These are phyloP conservation scores for Auriculariales sp. DNA, from an alignment of 768 basidiomycete species.

Conservation along the genomic window DNA sequence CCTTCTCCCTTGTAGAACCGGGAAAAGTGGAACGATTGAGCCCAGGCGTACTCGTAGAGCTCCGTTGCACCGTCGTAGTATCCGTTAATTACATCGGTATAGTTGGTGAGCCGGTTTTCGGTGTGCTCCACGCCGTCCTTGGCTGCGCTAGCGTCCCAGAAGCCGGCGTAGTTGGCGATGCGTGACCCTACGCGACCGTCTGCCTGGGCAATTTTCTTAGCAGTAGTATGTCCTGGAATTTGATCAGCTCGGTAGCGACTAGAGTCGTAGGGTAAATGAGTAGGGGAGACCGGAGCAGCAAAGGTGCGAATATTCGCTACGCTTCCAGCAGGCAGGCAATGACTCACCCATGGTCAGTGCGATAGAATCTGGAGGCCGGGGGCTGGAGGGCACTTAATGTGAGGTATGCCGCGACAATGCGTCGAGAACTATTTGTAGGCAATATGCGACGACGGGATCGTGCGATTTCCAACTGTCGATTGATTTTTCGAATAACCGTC, in stretches of 20 bases:
- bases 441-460: too few relatives aligned
- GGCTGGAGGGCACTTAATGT: too few relatives aligned
- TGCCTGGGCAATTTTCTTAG: too few relatives aligned
- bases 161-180: conserved; percentile 74
- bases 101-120: conserved; percentile 61
- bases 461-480: too few relatives aligned
- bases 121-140: conserved; percentile 54
- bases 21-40: not conserved
- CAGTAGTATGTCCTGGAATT: not conserved
- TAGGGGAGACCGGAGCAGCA: conserved; percentile 22
- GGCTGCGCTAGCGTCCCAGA: conserved; percentile 75
- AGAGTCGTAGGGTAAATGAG: too few relatives aligned
- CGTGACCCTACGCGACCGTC: conserved; percentile 55
- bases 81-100: conserved; percentile 91
- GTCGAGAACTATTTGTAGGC: too few relatives aligned
- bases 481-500: too few relatives aligned
- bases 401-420: too few relatives aligned
- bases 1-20: not conserved
- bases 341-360: conserved; percentile 1
- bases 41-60: not conserved
- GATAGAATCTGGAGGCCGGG: too few relatives aligned
- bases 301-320: conserved; percentile 63
- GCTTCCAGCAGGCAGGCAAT: conserved; percentile 5
- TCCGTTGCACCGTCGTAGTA: conserved; percentile 96
- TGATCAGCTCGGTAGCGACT: not conserved